Conservation (phyloP, 2,329 filamentous ascomycete species). For the Trichoderma brevicompactum region DNA sequence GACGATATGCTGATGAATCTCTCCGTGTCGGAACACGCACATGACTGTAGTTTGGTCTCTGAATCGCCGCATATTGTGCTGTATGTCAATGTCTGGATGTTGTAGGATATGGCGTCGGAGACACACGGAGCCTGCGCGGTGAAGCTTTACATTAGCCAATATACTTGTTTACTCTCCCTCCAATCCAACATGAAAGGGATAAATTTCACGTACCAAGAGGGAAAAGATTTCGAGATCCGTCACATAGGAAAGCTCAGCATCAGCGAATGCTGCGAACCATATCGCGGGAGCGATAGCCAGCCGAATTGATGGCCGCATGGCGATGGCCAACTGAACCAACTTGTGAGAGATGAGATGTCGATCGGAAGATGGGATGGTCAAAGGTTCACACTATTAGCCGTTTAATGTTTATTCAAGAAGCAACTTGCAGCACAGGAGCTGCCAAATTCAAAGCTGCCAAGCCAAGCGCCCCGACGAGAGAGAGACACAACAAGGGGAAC, state of each 20-base stretch:
- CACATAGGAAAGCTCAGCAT: conserved; percentile 46
- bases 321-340: background rate
- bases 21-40: conserved; percentile 56
- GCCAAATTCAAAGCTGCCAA: background rate
- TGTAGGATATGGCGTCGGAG: conserved; percentile 50
- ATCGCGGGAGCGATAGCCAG: conserved; percentile 12
- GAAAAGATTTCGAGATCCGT: conserved; percentile 51
- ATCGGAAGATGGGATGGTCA: background rate
- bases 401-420: background rate
- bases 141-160: background rate
- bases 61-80: conserved; percentile 48
- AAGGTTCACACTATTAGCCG: background rate
- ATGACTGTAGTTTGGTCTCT: conserved; percentile 53
- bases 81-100: conserved; percentile 50
- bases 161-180: background rate
- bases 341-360: background rate
- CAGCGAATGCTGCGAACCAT: background rate
- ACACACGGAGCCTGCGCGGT: conserved; percentile 54
- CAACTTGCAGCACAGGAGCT: background rate
- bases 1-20: conserved; percentile 46
- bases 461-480: background rate
- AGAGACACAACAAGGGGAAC: background rate
- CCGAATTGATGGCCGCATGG: conserved; percentile 22
- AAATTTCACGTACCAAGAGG: conserved; percentile 41
- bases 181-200: rapidly evolving